phyloP scores from a whole-genome alignment of 1,284 basidiomycete genomes.

The Boletellus deceptivus region DNA sequence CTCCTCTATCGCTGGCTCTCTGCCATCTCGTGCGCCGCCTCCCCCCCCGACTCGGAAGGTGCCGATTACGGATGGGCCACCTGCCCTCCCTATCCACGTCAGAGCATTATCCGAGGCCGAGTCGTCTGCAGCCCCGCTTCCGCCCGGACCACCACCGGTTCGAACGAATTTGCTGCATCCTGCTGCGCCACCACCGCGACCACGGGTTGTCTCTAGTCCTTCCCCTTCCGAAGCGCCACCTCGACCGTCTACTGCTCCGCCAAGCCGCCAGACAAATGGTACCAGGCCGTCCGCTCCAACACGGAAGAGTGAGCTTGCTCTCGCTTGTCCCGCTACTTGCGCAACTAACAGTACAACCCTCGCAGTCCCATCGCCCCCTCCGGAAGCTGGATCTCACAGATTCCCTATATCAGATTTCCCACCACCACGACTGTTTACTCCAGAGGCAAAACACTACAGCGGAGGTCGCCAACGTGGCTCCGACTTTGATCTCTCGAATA shows the following conservation, averaged over 20 bases:
- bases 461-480: constrained; percentile 66
- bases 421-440: constrained; percentile 63
- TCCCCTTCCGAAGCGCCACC: constrained; percentile 18
- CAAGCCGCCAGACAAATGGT: constrained; percentile 28
- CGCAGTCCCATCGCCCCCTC: constrained; percentile 73
- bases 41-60: constrained; percentile 30
- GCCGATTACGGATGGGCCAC: constrained; percentile 29
- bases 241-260: constrained; percentile 3
- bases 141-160: constrained; percentile 35
- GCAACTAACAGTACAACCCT: constrained; percentile 9
- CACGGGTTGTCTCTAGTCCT: constrained; percentile 25
- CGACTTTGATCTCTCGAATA: constrained; percentile 58
- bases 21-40: constrained; percentile 29
- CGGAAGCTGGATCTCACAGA: constrained; percentile 61
- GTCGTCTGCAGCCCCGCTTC: constrained; percentile 35
- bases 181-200: constrained; percentile 20
- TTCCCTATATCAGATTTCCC: constrained; percentile 75
- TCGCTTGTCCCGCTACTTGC: neutral
- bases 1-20: constrained; percentile 23
- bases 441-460: constrained; percentile 50
- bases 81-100: constrained; percentile 41
- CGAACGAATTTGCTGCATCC: constrained; percentile 19
- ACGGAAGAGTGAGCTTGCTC: constrained; percentile 52
- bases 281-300: constrained; percentile 24
- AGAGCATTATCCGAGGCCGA: constrained; percentile 34